Evolutionary conservation across 2,329 filamentous ascomycete species (phyloP).

Genomic region (Hortaea sp.): DNA sequence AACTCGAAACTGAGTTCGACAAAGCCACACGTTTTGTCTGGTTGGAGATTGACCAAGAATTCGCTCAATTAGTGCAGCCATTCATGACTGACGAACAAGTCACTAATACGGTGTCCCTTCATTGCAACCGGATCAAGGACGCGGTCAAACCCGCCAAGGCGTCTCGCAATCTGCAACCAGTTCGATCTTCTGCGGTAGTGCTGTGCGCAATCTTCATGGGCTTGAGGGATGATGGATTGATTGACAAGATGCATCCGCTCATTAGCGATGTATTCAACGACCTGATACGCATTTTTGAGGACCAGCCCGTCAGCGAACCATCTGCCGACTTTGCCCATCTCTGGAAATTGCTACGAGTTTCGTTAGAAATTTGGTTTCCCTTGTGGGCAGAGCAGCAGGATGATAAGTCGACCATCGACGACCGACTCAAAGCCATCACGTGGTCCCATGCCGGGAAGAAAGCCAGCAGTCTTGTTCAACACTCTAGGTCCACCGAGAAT

Average conservation of each 20-base stretch:
- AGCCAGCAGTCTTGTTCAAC: not conserved
- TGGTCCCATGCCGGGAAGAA: not conserved
- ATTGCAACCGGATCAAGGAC: too few relatives aligned
- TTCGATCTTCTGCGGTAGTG: too few relatives aligned
- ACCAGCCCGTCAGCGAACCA: not conserved
- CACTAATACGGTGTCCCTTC: not conserved
- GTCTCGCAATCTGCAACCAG: too few relatives aligned
- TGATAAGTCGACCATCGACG: not conserved
- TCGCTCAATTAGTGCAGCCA: constrained; percentile 13
- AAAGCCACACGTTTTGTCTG: constrained; percentile 10
- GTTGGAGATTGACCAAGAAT: constrained; percentile 10
- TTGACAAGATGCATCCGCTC: not conserved
- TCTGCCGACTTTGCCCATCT: constrained; percentile 1
- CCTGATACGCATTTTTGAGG: not conserved
- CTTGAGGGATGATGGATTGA: too few relatives aligned
- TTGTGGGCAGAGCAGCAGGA: constrained; percentile 4
- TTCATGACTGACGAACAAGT: constrained; percentile 11
- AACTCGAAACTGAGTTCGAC: constrained; percentile 10
- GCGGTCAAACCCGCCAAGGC: too few relatives aligned
- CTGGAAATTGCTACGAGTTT: constrained; percentile 10
- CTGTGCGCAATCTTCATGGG: too few relatives aligned
- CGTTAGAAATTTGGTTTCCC: constrained; percentile 14
- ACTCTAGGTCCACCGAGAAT: not conserved
- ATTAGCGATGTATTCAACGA: not conserved
- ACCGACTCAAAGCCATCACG: not conserved